Conservation (phyloP, 352 stramenopile species). For the Phytophthora meadii region DNA sequence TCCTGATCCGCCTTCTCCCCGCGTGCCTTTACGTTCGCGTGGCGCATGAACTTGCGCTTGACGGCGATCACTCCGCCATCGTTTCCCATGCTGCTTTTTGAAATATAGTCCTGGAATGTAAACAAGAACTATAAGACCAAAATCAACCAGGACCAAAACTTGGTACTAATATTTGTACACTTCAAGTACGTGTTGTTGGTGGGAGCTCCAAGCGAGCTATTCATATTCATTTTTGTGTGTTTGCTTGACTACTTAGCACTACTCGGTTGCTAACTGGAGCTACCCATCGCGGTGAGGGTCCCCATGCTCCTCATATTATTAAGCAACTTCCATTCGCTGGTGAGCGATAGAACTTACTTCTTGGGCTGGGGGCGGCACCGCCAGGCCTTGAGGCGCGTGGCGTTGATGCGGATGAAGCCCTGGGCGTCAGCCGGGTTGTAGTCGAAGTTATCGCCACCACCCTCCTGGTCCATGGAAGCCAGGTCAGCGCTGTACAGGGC, state of each 20-base stretch:
- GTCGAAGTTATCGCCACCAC: slow-evolving; percentile 94
- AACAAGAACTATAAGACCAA: too few relatives aligned
- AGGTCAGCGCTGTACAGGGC: slow-evolving; percentile 98
- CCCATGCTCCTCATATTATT: slow-evolving; percentile 28
- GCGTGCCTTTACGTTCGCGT: slow-evolving; percentile 78
- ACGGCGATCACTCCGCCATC: slow-evolving; percentile 94
- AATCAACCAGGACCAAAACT: too few relatives aligned
- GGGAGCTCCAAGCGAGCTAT: slow-evolving; percentile 16
- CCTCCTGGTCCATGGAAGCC: slow-evolving; percentile 98
- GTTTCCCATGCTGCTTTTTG: slow-evolving; percentile 81
- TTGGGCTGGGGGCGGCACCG: slow-evolving; percentile 60
- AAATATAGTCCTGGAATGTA: not conserved
- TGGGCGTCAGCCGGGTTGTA: slow-evolving; percentile 98
- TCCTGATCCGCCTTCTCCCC: slow-evolving; percentile 75
- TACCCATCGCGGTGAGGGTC: slow-evolving; percentile 5
- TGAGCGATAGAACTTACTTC: slow-evolving; percentile 44
- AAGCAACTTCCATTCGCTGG: slow-evolving; percentile 27
- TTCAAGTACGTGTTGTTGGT: slow-evolving; percentile 1
- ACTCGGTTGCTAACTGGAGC: slow-evolving; percentile 14
- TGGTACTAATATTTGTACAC: too few relatives aligned
- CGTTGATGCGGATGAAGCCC: slow-evolving; percentile 99
- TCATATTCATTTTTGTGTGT: slow-evolving; percentile 40
- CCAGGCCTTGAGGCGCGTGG: slow-evolving; percentile 96
- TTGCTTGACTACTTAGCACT: slow-evolving; percentile 18
- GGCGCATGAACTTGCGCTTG: slow-evolving; percentile 94